Percentiles rank a stretch among this genome's conserved stretches.
Evolutionary conservation across 1,284 basidiomycete species (phyloP).

Genomic region (Gomphus bonarii): DNA sequence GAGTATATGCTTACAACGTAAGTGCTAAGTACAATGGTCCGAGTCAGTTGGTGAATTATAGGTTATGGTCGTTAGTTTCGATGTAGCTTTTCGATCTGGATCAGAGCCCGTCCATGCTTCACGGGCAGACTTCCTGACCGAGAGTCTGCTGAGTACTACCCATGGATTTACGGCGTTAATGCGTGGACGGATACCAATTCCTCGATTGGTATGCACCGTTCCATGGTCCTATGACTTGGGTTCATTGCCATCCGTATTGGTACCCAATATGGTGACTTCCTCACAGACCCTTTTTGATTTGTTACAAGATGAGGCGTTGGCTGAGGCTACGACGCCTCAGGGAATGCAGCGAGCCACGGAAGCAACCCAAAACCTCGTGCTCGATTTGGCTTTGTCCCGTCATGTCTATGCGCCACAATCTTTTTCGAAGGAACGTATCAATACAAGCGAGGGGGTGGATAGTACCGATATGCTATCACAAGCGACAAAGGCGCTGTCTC

Average conservation of each 20-base stretch:
- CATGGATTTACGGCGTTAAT: conserved; percentile 42
- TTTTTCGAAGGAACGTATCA: conserved; percentile 21
- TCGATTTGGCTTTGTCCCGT: conserved; percentile 51
- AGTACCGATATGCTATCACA: conserved; percentile 29
- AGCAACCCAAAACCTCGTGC: conserved; percentile 43
- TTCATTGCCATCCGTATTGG: conserved; percentile 32
- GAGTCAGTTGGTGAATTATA: background rate
- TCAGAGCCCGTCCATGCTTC: conserved; percentile 32
- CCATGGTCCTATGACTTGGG: conserved; percentile 44
- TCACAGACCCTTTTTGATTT: conserved; percentile 9
- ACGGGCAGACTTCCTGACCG: conserved; percentile 47
- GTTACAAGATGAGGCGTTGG: conserved; percentile 1
- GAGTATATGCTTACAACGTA: conserved; percentile 52
- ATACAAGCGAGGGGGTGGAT: background rate
- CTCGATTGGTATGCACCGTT: conserved; percentile 28
- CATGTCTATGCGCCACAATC: conserved; percentile 42
- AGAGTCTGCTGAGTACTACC: conserved; percentile 36
- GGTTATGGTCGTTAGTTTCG: conserved; percentile 34
- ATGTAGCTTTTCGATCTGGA: conserved; percentile 44
- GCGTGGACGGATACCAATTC: conserved; percentile 33
- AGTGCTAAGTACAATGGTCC: conserved; percentile 13
- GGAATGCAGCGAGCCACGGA: conserved; percentile 26
- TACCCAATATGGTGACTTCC: conserved; percentile 27
- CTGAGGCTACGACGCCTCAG: background rate
- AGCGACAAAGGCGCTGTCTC: conserved; percentile 39